phyloP scores from a whole-genome alignment of 345 rosid species.

The Brassica juncea region DNA sequence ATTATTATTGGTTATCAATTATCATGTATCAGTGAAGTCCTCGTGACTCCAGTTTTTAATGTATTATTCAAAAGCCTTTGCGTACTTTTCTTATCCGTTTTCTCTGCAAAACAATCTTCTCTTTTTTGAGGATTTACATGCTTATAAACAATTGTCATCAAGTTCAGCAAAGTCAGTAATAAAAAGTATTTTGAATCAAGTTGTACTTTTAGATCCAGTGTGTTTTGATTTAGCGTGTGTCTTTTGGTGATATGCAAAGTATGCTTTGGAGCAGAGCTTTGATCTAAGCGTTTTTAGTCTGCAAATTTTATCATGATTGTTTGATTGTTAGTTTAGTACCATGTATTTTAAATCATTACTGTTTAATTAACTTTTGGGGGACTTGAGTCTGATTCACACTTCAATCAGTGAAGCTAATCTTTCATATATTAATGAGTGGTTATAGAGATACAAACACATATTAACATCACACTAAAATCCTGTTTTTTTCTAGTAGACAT shows the following conservation, averaged over 20 bases:
- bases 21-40: slow-evolving; percentile 17
- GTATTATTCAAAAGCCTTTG: slow-evolving; percentile 22
- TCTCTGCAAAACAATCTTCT: slow-evolving; percentile 10
- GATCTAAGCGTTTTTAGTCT: too few species aligned
- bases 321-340: slow-evolving; percentile 1
- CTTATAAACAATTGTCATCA: background rate
- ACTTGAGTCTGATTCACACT: background rate
- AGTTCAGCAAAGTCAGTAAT: background rate
- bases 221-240: background rate
- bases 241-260: background rate
- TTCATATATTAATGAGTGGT: slow-evolving; percentile 1
- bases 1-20: background rate
- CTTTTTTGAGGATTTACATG: background rate
- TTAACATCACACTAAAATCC: slow-evolving; percentile 10
- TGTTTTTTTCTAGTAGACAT: slow-evolving; percentile 38
- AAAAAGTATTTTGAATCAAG: background rate
- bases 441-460: slow-evolving; percentile 22
- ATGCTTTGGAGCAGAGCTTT: background rate
- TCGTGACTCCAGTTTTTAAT: slow-evolving; percentile 23
- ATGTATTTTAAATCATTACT: background rate
- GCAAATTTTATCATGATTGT: background rate
- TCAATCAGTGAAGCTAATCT: slow-evolving; percentile 9
- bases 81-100: slow-evolving; percentile 7
- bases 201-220: background rate
- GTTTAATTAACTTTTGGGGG: background rate